Conservation (phyloP, 805 yeast genomes). For the Spathaspora passalidarum region DNA sequence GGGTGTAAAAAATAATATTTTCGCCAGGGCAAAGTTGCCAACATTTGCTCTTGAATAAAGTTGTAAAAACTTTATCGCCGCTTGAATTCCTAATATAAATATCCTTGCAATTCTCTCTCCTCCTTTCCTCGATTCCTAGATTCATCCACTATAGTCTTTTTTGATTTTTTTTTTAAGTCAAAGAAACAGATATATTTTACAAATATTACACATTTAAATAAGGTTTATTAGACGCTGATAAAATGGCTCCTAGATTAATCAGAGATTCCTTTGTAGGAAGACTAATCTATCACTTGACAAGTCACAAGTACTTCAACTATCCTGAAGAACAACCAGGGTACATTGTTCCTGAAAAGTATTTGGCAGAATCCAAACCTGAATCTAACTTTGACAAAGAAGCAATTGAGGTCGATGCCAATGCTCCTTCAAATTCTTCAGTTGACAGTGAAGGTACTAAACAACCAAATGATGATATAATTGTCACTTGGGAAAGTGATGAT, state of each 20-base stretch:
- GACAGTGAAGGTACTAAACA: not conserved
- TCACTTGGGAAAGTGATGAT: slow-evolving; percentile 37
- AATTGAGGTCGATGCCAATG: slow-evolving; percentile 2
- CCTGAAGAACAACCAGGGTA: slow-evolving; percentile 29
- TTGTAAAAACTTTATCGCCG: not conserved
- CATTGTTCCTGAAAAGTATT: slow-evolving; percentile 30
- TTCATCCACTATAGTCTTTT: not conserved
- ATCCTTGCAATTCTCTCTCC: not conserved
- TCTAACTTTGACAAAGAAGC: slow-evolving; percentile 3
- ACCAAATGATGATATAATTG: slow-evolving; percentile 11
- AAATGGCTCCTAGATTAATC: slow-evolving; percentile 16
- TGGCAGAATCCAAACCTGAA: slow-evolving; percentile 5
- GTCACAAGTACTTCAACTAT: slow-evolving; percentile 19
- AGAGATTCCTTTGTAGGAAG: slow-evolving; percentile 32
- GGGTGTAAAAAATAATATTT: not conserved
- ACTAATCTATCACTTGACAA: slow-evolving; percentile 23
- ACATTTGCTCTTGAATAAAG: not conserved
- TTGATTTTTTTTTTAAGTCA: not conserved
- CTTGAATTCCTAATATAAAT: not conserved
- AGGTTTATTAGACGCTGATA: not conserved
- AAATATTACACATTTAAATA: not conserved
- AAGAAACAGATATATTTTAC: not conserved
- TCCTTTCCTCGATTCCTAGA: not conserved
- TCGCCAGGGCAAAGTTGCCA: not conserved
- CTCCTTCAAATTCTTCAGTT: not conserved